Conservation (phyloP, 2,329 filamentous ascomycete genomes). For the Monilinia fructigena region DNA sequence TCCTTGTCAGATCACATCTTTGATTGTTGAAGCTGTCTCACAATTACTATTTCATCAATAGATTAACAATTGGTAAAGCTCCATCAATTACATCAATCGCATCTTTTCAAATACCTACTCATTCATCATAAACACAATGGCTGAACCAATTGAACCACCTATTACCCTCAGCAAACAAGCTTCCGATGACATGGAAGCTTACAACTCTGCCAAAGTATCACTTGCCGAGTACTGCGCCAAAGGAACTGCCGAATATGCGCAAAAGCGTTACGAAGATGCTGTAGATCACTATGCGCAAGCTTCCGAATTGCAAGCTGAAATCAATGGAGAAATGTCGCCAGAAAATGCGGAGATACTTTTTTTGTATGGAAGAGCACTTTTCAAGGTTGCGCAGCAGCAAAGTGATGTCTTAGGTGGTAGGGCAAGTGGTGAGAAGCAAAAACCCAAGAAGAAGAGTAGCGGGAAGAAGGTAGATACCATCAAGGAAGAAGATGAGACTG, state of each 20-base stretch:
- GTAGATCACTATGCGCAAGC: conserved; percentile 86
- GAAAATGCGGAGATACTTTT: conserved; percentile 94
- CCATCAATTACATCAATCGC: conserved; percentile 3
- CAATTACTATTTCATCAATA: background rate
- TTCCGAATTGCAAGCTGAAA: conserved; percentile 81
- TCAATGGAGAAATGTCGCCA: conserved; percentile 88
- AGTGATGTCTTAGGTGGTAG: conserved; percentile 90
- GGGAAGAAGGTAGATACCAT: conserved; percentile 44
- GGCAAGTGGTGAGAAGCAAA: conserved; percentile 58
- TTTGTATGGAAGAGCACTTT: conserved; percentile 88
- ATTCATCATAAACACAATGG: conserved; percentile 29
- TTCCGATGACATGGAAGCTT: conserved; percentile 33
- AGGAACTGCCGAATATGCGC: conserved; percentile 80
- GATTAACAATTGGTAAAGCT: background rate
- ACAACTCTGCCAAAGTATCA: conserved; percentile 53
- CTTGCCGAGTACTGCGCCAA: conserved; percentile 75
- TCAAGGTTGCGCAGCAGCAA: conserved; percentile 90
- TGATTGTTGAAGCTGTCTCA: background rate
- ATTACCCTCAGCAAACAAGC: conserved; percentile 30
- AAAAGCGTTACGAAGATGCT: conserved; percentile 84
- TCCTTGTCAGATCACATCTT: background rate
- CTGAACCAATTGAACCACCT: conserved; percentile 36
- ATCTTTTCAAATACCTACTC: background rate
- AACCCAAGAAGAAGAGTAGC: conserved; percentile 45
- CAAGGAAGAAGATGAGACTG: conserved; percentile 55